phyloP scores from a whole-genome alignment of 2,329 filamentous ascomycete species.

The Capronia americana region DNA sequence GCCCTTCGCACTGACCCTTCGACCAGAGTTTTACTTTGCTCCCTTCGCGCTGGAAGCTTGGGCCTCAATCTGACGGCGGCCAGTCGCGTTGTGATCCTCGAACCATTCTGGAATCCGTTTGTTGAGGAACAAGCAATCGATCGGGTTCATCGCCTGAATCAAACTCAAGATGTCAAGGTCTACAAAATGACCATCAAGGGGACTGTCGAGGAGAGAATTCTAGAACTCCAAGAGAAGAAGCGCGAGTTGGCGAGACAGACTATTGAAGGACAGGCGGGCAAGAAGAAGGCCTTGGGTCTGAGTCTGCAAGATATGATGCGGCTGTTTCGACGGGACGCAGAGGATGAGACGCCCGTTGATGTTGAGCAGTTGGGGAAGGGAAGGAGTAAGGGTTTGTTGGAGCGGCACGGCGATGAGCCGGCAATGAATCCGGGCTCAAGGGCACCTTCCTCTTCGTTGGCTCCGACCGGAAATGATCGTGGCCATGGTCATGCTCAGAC shows the following conservation, averaged over 20 bases:
- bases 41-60: slow-evolving; percentile 88
- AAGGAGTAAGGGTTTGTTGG: slow-evolving; percentile 22
- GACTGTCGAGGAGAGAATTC: slow-evolving; percentile 90
- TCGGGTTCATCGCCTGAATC: slow-evolving; percentile 96
- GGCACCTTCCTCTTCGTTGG: slow-evolving; percentile 1
- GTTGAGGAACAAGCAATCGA: slow-evolving; percentile 99
- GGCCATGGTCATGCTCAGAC: neutral
- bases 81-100: slow-evolving; percentile 89
- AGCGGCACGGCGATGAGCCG: neutral
- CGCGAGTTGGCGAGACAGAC: slow-evolving; percentile 87
- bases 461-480: neutral
- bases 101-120: slow-evolving; percentile 99
- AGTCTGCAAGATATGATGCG: slow-evolving; percentile 92
- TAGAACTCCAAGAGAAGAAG: slow-evolving; percentile 95
- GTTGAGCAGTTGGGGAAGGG: slow-evolving; percentile 19
- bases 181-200: slow-evolving; percentile 89
- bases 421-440: neutral
- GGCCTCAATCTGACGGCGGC: slow-evolving; percentile 95
- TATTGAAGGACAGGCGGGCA: slow-evolving; percentile 66
- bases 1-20: slow-evolving; percentile 74
- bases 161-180: slow-evolving; percentile 91
- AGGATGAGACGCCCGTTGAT: slow-evolving; percentile 48
- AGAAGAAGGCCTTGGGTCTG: slow-evolving; percentile 77
- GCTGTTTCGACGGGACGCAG: slow-evolving; percentile 77
- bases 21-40: slow-evolving; percentile 86